Conservation (phyloP, 2,329 filamentous ascomycete species). For the Pseudocercospora cruenta region DNA sequence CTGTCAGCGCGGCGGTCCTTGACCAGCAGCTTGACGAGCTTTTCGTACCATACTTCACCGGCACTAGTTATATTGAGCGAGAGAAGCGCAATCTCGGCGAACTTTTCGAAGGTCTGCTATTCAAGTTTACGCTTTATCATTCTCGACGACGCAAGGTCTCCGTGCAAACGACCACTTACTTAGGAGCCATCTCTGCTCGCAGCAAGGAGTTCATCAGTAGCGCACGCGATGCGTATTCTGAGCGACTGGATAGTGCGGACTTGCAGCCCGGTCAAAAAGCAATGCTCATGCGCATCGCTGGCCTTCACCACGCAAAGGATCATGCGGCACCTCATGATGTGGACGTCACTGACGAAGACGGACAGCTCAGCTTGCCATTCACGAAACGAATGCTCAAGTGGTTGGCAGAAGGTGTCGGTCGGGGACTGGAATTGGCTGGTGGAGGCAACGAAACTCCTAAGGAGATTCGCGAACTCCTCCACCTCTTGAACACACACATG, state of each 20-base stretch:
- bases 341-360: slow-evolving; percentile 88
- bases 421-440: slow-evolving; percentile 86
- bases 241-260: slow-evolving; percentile 84
- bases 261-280: slow-evolving; percentile 84
- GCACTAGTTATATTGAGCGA: slow-evolving; percentile 67
- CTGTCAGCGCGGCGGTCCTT: slow-evolving; percentile 73
- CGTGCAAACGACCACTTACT: slow-evolving; percentile 69
- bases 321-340: slow-evolving; percentile 53
- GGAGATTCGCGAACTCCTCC: slow-evolving; percentile 83
- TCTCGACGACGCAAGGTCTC: slow-evolving; percentile 83
- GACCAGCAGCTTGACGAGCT: slow-evolving; percentile 70
- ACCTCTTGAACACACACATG: slow-evolving; percentile 82
- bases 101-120: slow-evolving; percentile 85
- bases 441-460: slow-evolving; percentile 82
- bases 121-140: slow-evolving; percentile 97
- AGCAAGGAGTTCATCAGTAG: slow-evolving; percentile 86
- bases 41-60: slow-evolving; percentile 68
- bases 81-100: slow-evolving; percentile 73
- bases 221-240: slow-evolving; percentile 88
- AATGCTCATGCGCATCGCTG: slow-evolving; percentile 87
- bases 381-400: slow-evolving; percentile 98
- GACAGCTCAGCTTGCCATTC: slow-evolving; percentile 76
- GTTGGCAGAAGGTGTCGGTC: slow-evolving; percentile 91
- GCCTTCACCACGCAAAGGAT: slow-evolving; percentile 72
- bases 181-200: slow-evolving; percentile 87